These are phyloP conservation scores for Pelargonium myrrhifolium DNA, from an alignment of 441 rosid species.

Conservation along the genomic window DNA sequence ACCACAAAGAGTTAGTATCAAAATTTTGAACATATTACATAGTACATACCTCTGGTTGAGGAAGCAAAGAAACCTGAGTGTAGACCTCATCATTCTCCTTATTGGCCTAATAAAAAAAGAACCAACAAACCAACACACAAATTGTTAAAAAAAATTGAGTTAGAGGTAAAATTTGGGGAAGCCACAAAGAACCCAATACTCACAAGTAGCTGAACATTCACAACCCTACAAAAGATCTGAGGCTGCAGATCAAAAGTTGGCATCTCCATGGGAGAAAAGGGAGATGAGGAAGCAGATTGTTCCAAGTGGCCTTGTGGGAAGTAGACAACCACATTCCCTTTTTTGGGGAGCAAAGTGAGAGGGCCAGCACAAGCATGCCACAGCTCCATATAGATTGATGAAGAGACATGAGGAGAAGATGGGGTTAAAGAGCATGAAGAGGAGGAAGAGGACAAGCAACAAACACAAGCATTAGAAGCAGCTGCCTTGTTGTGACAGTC, in stretches of 20 bases:
- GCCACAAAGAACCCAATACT: conserved; percentile 25
- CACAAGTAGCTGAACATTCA: conserved; percentile 64
- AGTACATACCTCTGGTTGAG: conserved; percentile 68
- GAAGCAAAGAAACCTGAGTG: conserved; percentile 69
- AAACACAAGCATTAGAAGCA: conserved; percentile 25
- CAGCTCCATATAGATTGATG: conserved; percentile 69
- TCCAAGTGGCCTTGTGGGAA: conserved; percentile 88
- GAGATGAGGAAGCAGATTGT: conserved; percentile 43
- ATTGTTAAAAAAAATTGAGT: conserved; percentile 9
- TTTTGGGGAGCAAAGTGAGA: conserved; percentile 67
- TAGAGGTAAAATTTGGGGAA: background rate
- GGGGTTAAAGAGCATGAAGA: conserved; percentile 56
- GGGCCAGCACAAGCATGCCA: conserved; percentile 99
- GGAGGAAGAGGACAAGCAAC: conserved; percentile 45
- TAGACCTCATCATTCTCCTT: conserved; percentile 94
- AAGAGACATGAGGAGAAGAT: conserved; percentile 38
- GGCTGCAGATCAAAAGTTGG: conserved; percentile 57
- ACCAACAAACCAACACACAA: conserved; percentile 13
- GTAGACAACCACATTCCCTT: conserved; percentile 74
- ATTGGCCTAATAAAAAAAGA: conserved; percentile 48
- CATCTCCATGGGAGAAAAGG: conserved; percentile 45
- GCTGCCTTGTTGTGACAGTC: conserved; percentile 31
- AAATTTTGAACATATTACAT: background rate
- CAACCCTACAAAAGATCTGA: conserved; percentile 68
- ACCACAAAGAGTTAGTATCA: too few relatives aligned